Conservation (phyloP, 768 basidiomycete genomes). For the Lentinula raphanica region DNA sequence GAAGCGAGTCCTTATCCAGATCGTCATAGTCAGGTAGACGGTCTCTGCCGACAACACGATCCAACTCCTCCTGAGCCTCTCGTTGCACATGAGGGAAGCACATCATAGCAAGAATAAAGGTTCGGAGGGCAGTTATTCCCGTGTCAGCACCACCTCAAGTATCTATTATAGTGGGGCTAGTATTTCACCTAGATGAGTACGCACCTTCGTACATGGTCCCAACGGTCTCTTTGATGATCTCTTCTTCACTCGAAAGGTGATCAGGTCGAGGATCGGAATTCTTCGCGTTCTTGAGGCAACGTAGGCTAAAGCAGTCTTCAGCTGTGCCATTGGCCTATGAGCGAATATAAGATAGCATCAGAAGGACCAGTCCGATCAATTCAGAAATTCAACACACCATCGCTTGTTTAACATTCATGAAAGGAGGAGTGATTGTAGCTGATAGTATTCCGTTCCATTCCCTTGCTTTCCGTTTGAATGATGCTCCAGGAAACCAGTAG, state of each 20-base stretch:
- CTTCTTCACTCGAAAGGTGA: not conserved
- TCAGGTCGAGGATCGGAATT: not conserved
- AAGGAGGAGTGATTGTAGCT: not conserved
- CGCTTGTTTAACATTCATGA: not conserved
- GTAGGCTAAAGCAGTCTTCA: not conserved
- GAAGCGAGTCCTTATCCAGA: not conserved
- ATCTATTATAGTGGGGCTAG: not conserved
- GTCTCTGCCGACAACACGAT: not conserved
- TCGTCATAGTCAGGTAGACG: not conserved
- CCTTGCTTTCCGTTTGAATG: not conserved
- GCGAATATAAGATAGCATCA: no score
- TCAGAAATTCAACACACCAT: not conserved
- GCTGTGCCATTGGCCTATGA: not conserved
- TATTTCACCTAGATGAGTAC: not conserved
- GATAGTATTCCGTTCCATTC: not conserved
- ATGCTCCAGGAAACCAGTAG: conserved; percentile 2
- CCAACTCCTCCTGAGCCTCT: not conserved
- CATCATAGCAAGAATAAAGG: conserved; percentile 2
- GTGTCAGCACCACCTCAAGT: not conserved
- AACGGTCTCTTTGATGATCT: conserved; percentile 5
- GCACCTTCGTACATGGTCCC: conserved; percentile 3
- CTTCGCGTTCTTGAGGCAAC: not conserved
- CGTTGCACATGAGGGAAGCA: not conserved
- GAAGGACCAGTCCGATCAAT: no score
- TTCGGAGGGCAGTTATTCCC: not conserved